A percentile compares a stretch with the other conserved stretches of the same genome.
Evolutionary conservation across 495 filamentous ascomycete genomes (phyloP).

Genomic region (Podospora pseudoanserina): DNA sequence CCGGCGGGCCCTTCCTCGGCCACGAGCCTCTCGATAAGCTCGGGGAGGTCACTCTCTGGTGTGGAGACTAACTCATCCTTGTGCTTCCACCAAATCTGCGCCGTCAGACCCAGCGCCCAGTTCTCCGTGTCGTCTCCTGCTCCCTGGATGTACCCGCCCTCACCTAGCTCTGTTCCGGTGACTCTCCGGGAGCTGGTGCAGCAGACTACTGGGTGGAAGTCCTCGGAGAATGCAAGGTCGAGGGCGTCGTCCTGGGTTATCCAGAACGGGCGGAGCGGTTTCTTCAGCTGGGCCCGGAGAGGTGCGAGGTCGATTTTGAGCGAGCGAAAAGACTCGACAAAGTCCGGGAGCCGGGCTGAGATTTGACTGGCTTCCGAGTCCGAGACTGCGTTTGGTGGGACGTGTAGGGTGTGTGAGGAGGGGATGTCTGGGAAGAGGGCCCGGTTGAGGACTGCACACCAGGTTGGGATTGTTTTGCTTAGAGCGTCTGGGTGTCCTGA

Average conservation of each 20-base stretch:
- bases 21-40: slow-evolving; percentile 57
- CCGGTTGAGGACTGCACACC: slow-evolving; percentile 80
- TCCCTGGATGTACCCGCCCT: slow-evolving; percentile 84
- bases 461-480: slow-evolving; percentile 89
- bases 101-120: slow-evolving; percentile 77
- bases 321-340: slow-evolving; percentile 56
- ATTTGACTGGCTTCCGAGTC: slow-evolving; percentile 79
- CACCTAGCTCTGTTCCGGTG: slow-evolving; percentile 59
- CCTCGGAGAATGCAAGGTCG: slow-evolving; percentile 24
- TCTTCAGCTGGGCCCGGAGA: slow-evolving; percentile 40
- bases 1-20: slow-evolving; percentile 20
- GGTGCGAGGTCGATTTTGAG: slow-evolving; percentile 37
- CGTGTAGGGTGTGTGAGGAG: slow-evolving; percentile 52
- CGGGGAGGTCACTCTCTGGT: slow-evolving; percentile 61
- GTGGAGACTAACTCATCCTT: slow-evolving; percentile 52
- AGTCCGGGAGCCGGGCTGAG: slow-evolving; percentile 58
- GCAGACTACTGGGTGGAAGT: slow-evolving; percentile 70
- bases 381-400: slow-evolving; percentile 65
- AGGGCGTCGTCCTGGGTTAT: slow-evolving; percentile 44
- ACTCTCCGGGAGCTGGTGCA: slow-evolving; percentile 73
- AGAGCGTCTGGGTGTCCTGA: slow-evolving; percentile 63
- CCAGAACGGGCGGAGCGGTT: slow-evolving; percentile 65
- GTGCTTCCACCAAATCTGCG: slow-evolving; percentile 74
- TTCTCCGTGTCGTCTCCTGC: slow-evolving; percentile 90
- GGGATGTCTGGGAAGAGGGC: slow-evolving; percentile 63